Evolutionary conservation across 2,329 filamentous ascomycete genomes (phyloP).

Genomic region (Endothia cerciana): DNA sequence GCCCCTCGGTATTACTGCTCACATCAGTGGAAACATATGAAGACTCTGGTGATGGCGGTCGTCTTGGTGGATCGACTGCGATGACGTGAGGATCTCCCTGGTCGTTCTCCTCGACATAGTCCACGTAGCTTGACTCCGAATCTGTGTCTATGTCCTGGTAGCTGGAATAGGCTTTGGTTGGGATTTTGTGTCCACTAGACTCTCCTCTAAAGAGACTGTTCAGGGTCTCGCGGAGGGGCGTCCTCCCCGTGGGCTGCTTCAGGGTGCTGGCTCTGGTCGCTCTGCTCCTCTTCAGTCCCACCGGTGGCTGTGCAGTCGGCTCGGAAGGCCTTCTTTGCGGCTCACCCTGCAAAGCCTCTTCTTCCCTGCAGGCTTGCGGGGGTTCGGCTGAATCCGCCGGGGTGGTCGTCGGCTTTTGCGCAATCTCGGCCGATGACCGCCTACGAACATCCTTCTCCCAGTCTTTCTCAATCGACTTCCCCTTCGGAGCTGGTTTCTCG

Average conservation of each 20-base stretch:
- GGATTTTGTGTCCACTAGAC: slow-evolving; percentile 52
- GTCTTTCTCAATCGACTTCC: slow-evolving; percentile 41
- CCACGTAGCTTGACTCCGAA: slow-evolving; percentile 32
- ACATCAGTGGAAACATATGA: slow-evolving; percentile 28
- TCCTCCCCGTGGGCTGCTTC: slow-evolving; percentile 49
- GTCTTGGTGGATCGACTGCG: slow-evolving; percentile 40
- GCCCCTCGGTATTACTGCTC: slow-evolving; percentile 33
- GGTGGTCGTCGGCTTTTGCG: slow-evolving; percentile 20
- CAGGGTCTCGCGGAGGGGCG: slow-evolving; percentile 60
- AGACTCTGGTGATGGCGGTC: slow-evolving; percentile 40
- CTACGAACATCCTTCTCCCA: slow-evolving; percentile 39
- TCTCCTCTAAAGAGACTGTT: slow-evolving; percentile 67
- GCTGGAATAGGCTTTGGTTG: slow-evolving; percentile 53
- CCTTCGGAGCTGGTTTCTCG: slow-evolving; percentile 44
- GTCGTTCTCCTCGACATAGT: slow-evolving; percentile 33
- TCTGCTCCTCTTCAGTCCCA: slow-evolving; percentile 56
- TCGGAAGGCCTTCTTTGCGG: slow-evolving; percentile 13
- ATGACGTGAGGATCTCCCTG: slow-evolving; percentile 35
- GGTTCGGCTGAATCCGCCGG: neutral
- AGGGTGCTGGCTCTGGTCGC: slow-evolving; percentile 56
- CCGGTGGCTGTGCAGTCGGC: neutral
- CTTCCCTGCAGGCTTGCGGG: neutral
- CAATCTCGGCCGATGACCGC: slow-evolving; percentile 35
- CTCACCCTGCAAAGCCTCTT: slow-evolving; percentile 23
- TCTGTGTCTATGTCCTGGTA: slow-evolving; percentile 44